A percentile compares a stretch with the other conserved stretches of the same genome.
phyloP scores from a whole-genome alignment of 768 basidiomycete species.

The Lactifluus echinatus region DNA sequence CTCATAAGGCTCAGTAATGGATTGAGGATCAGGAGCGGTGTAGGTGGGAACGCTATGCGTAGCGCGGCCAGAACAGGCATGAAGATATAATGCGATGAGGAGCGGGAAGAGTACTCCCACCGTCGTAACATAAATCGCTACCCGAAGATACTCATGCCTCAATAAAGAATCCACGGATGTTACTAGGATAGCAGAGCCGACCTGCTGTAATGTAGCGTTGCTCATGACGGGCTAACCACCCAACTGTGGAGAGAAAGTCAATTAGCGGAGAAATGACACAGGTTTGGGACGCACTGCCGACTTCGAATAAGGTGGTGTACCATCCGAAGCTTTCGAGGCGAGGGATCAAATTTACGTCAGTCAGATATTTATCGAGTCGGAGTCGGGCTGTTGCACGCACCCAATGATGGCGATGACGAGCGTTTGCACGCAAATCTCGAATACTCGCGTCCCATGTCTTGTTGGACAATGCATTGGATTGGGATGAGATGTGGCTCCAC shows the following conservation, averaged over 20 bases:
- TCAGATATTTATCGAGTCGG: no score
- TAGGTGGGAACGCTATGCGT: conserved; percentile 20
- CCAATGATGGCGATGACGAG: conserved; percentile 15
- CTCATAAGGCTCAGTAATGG: conserved; percentile 19
- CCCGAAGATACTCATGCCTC: background rate
- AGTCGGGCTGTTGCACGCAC: background rate
- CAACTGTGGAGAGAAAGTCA: conserved; percentile 5
- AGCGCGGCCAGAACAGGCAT: conserved; percentile 14
- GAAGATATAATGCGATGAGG: conserved; percentile 7
- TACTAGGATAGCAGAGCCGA: background rate
- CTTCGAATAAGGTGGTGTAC: conserved; percentile 17
- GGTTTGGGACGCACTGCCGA: conserved; percentile 14
- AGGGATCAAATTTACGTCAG: no score
- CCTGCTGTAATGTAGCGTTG: conserved; percentile 8
- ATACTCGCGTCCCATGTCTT: background rate
- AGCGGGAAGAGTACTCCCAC: conserved; percentile 7
- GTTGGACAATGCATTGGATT: background rate
- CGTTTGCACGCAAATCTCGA: conserved; percentile 14
- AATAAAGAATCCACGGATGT: background rate
- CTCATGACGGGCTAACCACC: conserved; percentile 13
- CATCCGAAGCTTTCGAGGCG: conserved; percentile 10
- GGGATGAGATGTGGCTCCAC: no score
- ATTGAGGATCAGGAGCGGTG: conserved; percentile 25
- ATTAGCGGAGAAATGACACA: background rate
- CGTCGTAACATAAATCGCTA: conserved; percentile 11